Evolutionary conservation across 2,329 filamentous ascomycete species (phyloP), one percentile per base, ranked within the genome.

Genomic region (Botrytis medusae): DNA sequence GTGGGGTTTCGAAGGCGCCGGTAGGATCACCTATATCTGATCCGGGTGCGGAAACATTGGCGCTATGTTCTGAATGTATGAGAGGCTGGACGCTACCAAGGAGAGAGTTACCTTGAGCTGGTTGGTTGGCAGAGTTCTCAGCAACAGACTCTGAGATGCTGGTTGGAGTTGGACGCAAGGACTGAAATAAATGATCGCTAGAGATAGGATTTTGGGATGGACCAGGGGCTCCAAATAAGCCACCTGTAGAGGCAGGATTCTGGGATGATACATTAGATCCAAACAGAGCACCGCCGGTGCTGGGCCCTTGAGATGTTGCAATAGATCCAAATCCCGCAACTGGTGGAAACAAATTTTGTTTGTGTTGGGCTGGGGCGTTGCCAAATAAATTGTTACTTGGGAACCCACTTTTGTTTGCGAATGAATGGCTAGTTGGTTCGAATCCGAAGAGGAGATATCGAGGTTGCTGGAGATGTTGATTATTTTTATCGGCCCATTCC

Each of bases 401-500:
- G 32, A 54, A 57, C 46, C 34, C 48, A 57, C 48, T n/a, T 69
- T 69, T 69, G 29, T 69, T 57, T n/a, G n/a, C 20, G n/a, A 65
- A 65, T 34, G n/a, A 2, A 25, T 59, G 40, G 40, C 51, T 32
- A 4, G 51, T 60, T 3, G 69, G 69, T 25, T 71, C 71, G 16
- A 69, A 44, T 37, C 62, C 69, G 42, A 65, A 71, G 32, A 72
- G 42, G 32, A 63, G 61, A 25, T 37, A 46, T 32, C 68, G 72
- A 60, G 68, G 62, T 8, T 74, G 74, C 34, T 82, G 81, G 3
- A 81, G 81, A 73, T 80, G 80, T 44, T 81, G 79, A 46, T 72
- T 72, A 29, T 68, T 75, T 4, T 63, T 75, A 61, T 76, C 69
- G 29, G 60, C 73, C 10, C 73, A 75, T 10, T 77, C 73, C 46